Evolutionary conservation across 2,329 filamentous ascomycete species (phyloP).

Genomic region (Alternaria dauci): DNA sequence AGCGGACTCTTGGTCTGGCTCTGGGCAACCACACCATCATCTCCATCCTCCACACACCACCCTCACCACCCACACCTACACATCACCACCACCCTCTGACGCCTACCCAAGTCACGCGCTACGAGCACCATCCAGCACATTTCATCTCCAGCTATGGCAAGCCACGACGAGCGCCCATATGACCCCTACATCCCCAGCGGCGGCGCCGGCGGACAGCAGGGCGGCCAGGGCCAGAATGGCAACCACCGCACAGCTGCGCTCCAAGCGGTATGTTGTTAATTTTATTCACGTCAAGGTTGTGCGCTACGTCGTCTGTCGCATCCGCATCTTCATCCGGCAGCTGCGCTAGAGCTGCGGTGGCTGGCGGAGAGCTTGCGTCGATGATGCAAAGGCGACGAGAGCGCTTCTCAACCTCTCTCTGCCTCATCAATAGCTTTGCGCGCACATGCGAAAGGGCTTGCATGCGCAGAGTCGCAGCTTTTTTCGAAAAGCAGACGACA

Average conservation of each 20-base stretch:
- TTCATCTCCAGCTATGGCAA: slow-evolving; percentile 52
- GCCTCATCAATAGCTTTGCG: background rate
- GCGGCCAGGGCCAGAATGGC: slow-evolving; percentile 57
- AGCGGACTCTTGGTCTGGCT: slow-evolving; percentile 21
- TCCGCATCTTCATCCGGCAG: slow-evolving; percentile 8
- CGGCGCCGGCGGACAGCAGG: slow-evolving; percentile 59
- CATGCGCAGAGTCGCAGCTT: slow-evolving; percentile 2
- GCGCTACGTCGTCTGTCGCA: slow-evolving; percentile 3
- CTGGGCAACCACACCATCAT: slow-evolving; percentile 27
- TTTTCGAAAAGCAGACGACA: background rate
- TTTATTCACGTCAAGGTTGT: slow-evolving; percentile 7
- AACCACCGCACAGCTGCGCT: slow-evolving; percentile 76
- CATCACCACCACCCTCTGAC: slow-evolving; percentile 24
- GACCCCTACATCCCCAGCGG: slow-evolving; percentile 87
- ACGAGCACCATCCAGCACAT: slow-evolving; percentile 9
- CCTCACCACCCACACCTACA: slow-evolving; percentile 29
- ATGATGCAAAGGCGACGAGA: slow-evolving; percentile 14
- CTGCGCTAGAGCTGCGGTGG: slow-evolving; percentile 13
- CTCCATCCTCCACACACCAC: slow-evolving; percentile 37
- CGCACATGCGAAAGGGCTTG: background rate
- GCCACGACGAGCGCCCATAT: slow-evolving; percentile 70
- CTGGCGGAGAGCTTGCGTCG: slow-evolving; percentile 22
- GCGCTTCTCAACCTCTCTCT: background rate
- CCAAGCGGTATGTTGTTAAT: slow-evolving; percentile 72
- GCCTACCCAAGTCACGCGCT: slow-evolving; percentile 29